phyloP scores from a whole-genome alignment of 345 rosid species.

The Dipteronia dyeriana region DNA sequence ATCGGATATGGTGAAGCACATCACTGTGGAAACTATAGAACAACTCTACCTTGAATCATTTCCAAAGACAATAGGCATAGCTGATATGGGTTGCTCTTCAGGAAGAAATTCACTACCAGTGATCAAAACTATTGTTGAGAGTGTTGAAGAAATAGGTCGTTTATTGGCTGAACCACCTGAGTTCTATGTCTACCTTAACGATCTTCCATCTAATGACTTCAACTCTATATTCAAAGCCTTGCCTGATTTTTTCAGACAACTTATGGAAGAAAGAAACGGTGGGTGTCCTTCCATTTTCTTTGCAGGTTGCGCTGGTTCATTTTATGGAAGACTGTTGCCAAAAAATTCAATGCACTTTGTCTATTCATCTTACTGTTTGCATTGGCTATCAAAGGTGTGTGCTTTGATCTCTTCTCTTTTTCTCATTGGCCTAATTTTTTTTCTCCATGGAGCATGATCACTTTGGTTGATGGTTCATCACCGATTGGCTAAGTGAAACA shows the following conservation, averaged over 20 bases:
- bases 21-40: conserved; percentile 34
- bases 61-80: conserved; percentile 46
- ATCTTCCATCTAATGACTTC: conserved; percentile 63
- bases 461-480: no score
- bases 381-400: conserved; percentile 97
- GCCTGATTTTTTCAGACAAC: conserved; percentile 45
- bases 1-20: conserved; percentile 51
- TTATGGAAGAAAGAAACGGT: conserved; percentile 28
- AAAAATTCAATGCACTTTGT: conserved; percentile 63
- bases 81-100: conserved; percentile 61
- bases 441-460: neutral
- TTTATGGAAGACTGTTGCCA: conserved; percentile 85
- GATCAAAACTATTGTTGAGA: conserved; percentile 40
- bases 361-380: conserved; percentile 71
- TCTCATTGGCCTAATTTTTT: no score
- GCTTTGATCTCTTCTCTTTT: neutral
- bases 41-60: conserved; percentile 29
- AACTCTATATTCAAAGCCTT: conserved; percentile 51
- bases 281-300: conserved; percentile 31
- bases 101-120: conserved; percentile 51
- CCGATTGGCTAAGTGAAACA: no score
- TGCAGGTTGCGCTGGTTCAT: conserved; percentile 71
- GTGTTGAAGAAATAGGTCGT: conserved; percentile 35
- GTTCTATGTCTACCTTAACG: conserved; percentile 47
- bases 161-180: conserved; percentile 31